These are phyloP conservation scores for Teunomyces gatunensis DNA, from an alignment of 805 yeast species.

Conservation along the genomic window DNA sequence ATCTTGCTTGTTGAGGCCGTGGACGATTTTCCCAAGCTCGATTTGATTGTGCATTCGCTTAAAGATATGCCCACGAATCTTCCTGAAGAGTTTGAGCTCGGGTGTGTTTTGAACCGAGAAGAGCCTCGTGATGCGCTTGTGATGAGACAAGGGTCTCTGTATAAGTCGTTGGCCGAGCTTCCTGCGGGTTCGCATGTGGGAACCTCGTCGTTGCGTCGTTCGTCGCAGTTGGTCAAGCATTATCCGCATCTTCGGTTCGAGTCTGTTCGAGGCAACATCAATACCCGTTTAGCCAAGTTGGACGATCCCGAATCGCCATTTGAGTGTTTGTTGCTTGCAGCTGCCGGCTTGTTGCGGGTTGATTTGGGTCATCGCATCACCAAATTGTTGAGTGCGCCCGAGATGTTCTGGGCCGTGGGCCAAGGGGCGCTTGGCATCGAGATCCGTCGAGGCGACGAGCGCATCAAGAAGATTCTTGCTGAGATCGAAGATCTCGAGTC, in stretches of 20 bases:
- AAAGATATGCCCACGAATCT: conserved; percentile 90
- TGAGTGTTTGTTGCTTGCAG: conserved; percentile 80
- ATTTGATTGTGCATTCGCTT: conserved; percentile 88
- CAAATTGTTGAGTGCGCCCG: conserved; percentile 62
- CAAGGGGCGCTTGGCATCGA: conserved; percentile 97
- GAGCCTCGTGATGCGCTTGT: conserved; percentile 93
- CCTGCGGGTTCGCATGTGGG: conserved; percentile 89
- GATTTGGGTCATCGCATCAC: conserved; percentile 77
- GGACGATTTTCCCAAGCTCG: conserved; percentile 66
- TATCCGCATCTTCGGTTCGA: conserved; percentile 78
- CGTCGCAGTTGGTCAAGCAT: conserved; percentile 80
- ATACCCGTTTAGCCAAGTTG: conserved; percentile 77
- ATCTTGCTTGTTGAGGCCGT: conserved; percentile 61
- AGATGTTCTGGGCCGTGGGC: conserved; percentile 96
- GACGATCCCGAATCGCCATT: conserved; percentile 67
- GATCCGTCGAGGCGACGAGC: conserved; percentile 66
- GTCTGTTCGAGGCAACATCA: conserved; percentile 76
- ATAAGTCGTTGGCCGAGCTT: conserved; percentile 64
- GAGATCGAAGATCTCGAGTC: conserved; percentile 65
- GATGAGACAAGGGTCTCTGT: conserved; percentile 64
- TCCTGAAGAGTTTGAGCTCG: conserved; percentile 87
- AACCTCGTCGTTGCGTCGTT: conserved; percentile 89
- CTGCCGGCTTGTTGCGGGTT: conserved; percentile 83
- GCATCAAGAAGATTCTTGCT: conserved; percentile 56
- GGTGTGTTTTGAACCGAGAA: conserved; percentile 80